Base-by-base conservation (phyloP, 1,284 basidiomycete species). In the Irpex lacteus region DNA sequence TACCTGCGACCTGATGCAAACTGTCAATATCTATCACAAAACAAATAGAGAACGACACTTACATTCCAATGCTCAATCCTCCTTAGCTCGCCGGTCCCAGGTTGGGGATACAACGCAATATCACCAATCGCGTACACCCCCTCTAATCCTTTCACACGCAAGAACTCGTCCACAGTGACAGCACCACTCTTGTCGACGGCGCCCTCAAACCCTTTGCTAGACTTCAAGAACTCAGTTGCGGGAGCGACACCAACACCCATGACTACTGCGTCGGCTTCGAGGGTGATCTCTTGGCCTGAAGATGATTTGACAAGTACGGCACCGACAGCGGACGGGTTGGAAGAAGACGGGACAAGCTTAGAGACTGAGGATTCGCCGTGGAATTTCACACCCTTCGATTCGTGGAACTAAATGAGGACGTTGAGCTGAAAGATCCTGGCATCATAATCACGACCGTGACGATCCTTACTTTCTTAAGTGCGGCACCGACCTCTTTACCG, bases 11-110 rank as follows among this genome's bases (percentile, higher is more conserved):
- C 85, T 92, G 74, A 64, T 74, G 49, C 38, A n/a, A 54, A 32
- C 59, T n/a, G 8, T 36, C 32, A 18, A 61, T 5, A 13, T 9
- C 5, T 37, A n/a, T 6, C 21, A 19, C 60, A 50, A 57, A 63
- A 40, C 54, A 52, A 2, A 7, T 2, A n/a, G 7, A 8, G 18
- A 21, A 21, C 21, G n/a, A 68, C 86, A 69, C 40, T 44, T 63
- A 92, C 92, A 76, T 94, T 96, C 95, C 95, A 97, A 77, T 97
- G 95, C 77, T 97, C 95, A 66, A 96, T 90, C 53, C 94, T 79
- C 60, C 80, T 78, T 65, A 79, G 73, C 59, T 82, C 82, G 3
- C 86, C 87, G 2, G 74, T 77, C 9, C 80, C 80, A 36, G 78
- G 77, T 70, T 92, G 88, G 3, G 92, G 90, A 74, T 92, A 95